Base-by-base conservation (phyloP, 768 basidiomycete genomes). In the Auricularia cornea region DNA sequence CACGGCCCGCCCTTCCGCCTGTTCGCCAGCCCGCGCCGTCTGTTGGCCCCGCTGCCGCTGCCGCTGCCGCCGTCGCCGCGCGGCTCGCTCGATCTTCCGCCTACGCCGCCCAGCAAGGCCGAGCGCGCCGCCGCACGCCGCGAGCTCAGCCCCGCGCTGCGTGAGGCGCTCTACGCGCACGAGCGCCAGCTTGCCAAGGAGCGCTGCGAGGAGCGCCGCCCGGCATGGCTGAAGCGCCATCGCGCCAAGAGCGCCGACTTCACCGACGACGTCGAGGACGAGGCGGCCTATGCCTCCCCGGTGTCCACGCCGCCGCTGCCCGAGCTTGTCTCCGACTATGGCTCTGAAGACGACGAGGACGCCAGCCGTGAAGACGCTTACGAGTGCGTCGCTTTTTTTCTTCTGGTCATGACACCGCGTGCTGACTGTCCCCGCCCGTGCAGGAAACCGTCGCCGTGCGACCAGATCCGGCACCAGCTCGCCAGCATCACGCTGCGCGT, bases 401-500 rank as follows among this genome's bases (percentile, higher is more conserved):
- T 30, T 20, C 20, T 29, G 14, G 26, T 57, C 26, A 16, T 31
- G 6, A 10, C 8, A 14, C 54, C 11, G 16, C 26, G 54, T 57
- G 28, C 54, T 57, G 26, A 57, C n/a, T n/a, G 26, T 52, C n/a
- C n/a, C n/a, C n/a, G 54, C 26, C 8, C 3, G 16, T 32, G 26
- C 28, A 57, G 54, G 54, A 57, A 31, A 30, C 54, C 10, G 26
- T 28, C 54, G 12, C 28, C 54, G 28, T 10, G 28, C 54, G 28
- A 26, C 8, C 30, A 57, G 18, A 5, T 57, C 4, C 23, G 28
- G 16, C 54, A 30, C 6, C 54, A 57, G 28, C 14, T 57, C 30
- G 54, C 54, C 6, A 57, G 54, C 54, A 20, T 57, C 54, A 28
- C 54, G 26, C 54, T 57, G 54, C 54, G 54, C 54, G 54, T 57